Evolutionary conservation across 768 basidiomycete genomes (phyloP).

Genomic region (Sistotremastrum niveocremeum): DNA sequence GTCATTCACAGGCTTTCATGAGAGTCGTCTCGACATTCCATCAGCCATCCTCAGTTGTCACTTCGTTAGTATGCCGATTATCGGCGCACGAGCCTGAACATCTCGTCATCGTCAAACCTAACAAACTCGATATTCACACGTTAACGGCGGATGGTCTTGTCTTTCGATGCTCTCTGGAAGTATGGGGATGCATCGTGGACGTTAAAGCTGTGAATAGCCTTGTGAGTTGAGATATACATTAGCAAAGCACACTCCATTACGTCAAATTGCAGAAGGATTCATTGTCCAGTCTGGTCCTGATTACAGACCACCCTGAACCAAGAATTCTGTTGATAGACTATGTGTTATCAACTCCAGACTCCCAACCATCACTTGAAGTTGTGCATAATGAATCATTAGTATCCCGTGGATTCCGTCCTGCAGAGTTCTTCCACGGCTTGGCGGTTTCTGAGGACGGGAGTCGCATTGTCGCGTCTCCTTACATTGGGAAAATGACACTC

Average conservation of each 20-base stretch:
- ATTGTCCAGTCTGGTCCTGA: slow-evolving; percentile 38
- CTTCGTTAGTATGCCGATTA: slow-evolving; percentile 58
- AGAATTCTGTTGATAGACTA: slow-evolving; percentile 53
- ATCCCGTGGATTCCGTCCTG: slow-evolving; percentile 41
- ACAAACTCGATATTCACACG: slow-evolving; percentile 56
- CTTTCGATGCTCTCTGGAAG: slow-evolving; percentile 43
- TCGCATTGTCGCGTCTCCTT: slow-evolving; percentile 50
- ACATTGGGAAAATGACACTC: slow-evolving; percentile 56
- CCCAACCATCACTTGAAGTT: slow-evolving; percentile 3
- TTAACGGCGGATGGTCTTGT: slow-evolving; percentile 45
- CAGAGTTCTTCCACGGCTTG: slow-evolving; percentile 62
- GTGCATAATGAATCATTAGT: slow-evolving; percentile 19
- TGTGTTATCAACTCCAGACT: slow-evolving; percentile 16
- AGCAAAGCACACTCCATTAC: too few relatives aligned
- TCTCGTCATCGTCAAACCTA: slow-evolving; percentile 55
- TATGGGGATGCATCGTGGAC: slow-evolving; percentile 55
- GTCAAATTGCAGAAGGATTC: too few relatives aligned
- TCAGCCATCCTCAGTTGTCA: slow-evolving; percentile 54
- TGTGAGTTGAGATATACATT: slow-evolving; percentile 22
- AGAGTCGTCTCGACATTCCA: slow-evolving; percentile 65
- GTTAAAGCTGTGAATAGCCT: slow-evolving; percentile 40
- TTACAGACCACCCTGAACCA: slow-evolving; percentile 68
- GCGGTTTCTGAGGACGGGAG: slow-evolving; percentile 51
- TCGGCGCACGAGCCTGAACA: slow-evolving; percentile 39
- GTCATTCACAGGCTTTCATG: slow-evolving; percentile 16